A percentile compares a stretch with the other conserved stretches of the same genome.
phyloP scores from a whole-genome alignment of 2,329 filamentous ascomycete genomes.

The Trichophyton equinum region DNA sequence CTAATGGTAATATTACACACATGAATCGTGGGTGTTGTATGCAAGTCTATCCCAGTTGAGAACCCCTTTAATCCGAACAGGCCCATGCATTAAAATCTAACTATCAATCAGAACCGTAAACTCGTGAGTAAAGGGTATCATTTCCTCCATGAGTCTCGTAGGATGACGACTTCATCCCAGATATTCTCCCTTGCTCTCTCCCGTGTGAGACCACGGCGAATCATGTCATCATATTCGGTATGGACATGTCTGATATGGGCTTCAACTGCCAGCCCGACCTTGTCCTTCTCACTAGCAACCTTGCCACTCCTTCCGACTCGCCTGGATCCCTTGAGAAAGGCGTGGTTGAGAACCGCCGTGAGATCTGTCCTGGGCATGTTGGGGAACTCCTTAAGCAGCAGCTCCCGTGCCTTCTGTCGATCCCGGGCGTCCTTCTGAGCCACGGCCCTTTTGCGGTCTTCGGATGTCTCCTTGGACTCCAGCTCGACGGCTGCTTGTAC shows the following conservation, averaged over 20 bases:
- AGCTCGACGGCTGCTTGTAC: constrained; percentile 29
- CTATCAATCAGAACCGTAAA: neutral
- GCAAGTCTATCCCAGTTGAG: too few relatives aligned
- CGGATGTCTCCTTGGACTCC: constrained; percentile 29
- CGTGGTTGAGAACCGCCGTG: constrained; percentile 25
- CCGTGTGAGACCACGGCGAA: constrained; percentile 18
- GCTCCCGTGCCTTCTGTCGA: constrained; percentile 15
- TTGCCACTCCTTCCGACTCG: constrained; percentile 28
- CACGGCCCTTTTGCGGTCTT: constrained; percentile 30
- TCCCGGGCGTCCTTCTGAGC: constrained; percentile 25
- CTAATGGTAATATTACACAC: neutral
- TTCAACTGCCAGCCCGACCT: constrained; percentile 30
- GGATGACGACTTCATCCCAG: constrained; percentile 19
- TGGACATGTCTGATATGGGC: constrained; percentile 34
- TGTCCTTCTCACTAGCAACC: constrained; percentile 22
- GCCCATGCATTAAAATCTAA: neutral
- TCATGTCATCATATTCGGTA: constrained; percentile 29
- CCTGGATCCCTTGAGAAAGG: constrained; percentile 31
- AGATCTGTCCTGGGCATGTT: constrained; percentile 25
- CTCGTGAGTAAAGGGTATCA: neutral
- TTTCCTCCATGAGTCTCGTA: constrained; percentile 24
- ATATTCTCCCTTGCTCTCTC: constrained; percentile 23
- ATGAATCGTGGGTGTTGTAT: too few relatives aligned
- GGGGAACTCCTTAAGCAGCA: constrained; percentile 26
- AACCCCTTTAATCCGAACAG: too few relatives aligned